Evolutionary conservation across 2,329 filamentous ascomycete genomes (phyloP), one percentile per base, ranked within the genome.

Genomic region (Fusarium anthophilum): DNA sequence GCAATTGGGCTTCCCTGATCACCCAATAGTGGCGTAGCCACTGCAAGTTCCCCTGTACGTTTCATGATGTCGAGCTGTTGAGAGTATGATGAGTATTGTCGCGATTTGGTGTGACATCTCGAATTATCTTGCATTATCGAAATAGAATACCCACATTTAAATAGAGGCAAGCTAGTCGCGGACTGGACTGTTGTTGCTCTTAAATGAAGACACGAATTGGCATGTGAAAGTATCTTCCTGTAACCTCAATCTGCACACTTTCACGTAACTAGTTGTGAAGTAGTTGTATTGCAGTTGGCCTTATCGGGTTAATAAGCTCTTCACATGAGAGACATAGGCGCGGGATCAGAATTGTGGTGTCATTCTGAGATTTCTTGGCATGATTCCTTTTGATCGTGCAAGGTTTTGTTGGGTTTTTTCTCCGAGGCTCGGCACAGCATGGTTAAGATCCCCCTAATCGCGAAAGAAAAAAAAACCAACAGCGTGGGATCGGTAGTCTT

Each of bases 401-500:
- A 65, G 48, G 26, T 30, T 54, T 28, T 38, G 51, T 22, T 64
- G 35, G 24, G 30, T 28, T 57, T 65, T 66, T 61, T 69, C 56
- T 60, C 63, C 69, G 62, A 70, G 55, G n/a, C 51, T 62, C 38
- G 62, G 61, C 32, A 65, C 37, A 39, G 37, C 43, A 54, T 39
- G 50, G 39, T 70, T 47, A 53, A 61, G 53, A 62, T 56, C 61
- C 57, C 30, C 51, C 58, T 70, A 64, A 51, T 60, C 60, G 58
- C 17, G 64, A 48, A 30, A 48, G 37, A 73, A 20, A 37, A 48
- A 28, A 48, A 55, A 73, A 24, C 66, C 58, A 59, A 55, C 28
- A 57, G 60, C 56, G 68, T 60, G 64, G 68, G 51, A 76, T 74
- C 70, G 65, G 66, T 66, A 65, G 32, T 37, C 50, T 53, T 17